Evolutionary conservation across 1,284 basidiomycete species (phyloP), one percentile per base, ranked within the genome.

Genomic region (Ceratobasidium sp.): DNA sequence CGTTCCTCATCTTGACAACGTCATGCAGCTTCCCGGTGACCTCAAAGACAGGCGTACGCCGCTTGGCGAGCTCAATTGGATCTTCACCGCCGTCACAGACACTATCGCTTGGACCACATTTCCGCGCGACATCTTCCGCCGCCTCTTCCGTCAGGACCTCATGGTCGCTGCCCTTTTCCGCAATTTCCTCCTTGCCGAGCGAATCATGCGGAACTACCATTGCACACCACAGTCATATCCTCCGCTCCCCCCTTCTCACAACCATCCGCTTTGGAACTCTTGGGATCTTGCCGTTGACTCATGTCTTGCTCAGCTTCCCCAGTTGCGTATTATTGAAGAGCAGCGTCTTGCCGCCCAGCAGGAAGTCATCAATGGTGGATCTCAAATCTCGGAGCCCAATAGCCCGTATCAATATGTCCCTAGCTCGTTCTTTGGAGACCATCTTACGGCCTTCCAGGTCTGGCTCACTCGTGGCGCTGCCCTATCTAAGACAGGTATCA

Each of bases 101-200:
- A 98, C 97, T 8, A 98, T 99, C 76, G 98, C 98, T 14, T 99
- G 98, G 97, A 96, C 96, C 13, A 95, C 95, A 0, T 96, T 99
- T 79, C 93, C 96, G 23, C 88, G 93, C 63, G 94, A 97, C 64
- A 89, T 96, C 13, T 99, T 99, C 82, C 96, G 95, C 52, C 89
- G 95, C 46, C 84, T 99, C 38, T 99, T 98, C 82, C 88, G 98
- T 58, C 98, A 96, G 74, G 97, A 99, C 80, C 87, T 99, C 69
- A 89, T 98, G 69, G 95, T 99, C 58, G 97, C 98, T 0, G 97
- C 95, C 6, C 85, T 99, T 1, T 98, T 98, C 84, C 91, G 97
- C 55, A 98, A 98, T 79, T 99, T 98, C 83, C 87, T 99, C 13
- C 87, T 99, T 23, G 97, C 98, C 0, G 96, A 99, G 82, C 88